These are phyloP conservation scores for Calocybe cyanea DNA, from an alignment of 768 basidiomycete genomes.

Conservation along the genomic window DNA sequence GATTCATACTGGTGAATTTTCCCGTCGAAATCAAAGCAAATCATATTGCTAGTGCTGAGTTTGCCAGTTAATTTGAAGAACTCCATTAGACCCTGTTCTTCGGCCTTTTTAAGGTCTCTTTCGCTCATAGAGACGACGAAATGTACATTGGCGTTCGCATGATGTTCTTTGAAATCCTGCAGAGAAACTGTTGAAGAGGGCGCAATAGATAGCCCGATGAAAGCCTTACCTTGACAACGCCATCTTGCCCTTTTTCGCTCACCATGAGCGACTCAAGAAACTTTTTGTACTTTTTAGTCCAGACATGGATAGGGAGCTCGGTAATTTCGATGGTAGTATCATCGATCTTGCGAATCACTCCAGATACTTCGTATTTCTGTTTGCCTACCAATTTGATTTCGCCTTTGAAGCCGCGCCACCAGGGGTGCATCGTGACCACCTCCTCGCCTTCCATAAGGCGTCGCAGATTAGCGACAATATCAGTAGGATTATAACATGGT, in stretches of 20 bases:
- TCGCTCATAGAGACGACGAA: constrained; percentile 80
- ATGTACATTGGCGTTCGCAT: constrained; percentile 88
- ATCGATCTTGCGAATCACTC: constrained; percentile 70
- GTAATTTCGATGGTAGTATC: constrained; percentile 93
- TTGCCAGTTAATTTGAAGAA: constrained; percentile 87
- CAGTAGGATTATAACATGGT: constrained; percentile 88
- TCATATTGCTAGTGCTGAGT: constrained; percentile 94
- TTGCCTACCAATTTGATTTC: constrained; percentile 77
- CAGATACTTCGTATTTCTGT: constrained; percentile 82
- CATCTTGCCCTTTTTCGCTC: constrained; percentile 73
- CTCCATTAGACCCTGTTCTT: constrained; percentile 84
- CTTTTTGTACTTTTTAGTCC: constrained; percentile 93
- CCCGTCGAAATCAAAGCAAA: constrained; percentile 93
- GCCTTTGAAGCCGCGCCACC: constrained; percentile 97
- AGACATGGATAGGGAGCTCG: constrained; percentile 91
- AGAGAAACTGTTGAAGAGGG: constrained; percentile 2
- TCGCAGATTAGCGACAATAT: constrained; percentile 86
- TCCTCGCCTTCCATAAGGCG: constrained; percentile 85
- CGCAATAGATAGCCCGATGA: background rate
- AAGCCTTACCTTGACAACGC: constrained; percentile 66
- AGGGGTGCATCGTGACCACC: constrained; percentile 82
- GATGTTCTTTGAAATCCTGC: constrained; percentile 98
- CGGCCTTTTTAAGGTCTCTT: constrained; percentile 81
- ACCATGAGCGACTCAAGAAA: constrained; percentile 83
- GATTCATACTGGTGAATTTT: constrained; percentile 92